Conservation (phyloP, 148 eudicot genomes). For the Chenopodium quinoa region DNA sequence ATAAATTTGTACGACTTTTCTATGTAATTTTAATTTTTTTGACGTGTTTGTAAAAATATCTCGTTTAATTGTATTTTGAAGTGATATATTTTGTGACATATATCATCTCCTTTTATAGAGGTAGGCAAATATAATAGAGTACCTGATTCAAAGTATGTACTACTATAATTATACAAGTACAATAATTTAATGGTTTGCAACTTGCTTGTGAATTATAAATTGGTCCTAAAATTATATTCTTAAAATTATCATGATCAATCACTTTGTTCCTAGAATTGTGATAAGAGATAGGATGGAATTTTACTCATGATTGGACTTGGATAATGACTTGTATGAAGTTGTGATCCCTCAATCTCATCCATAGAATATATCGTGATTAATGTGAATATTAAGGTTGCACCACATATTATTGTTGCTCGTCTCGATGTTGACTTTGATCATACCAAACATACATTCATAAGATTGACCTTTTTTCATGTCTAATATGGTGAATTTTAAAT, state of each 20-base stretch:
- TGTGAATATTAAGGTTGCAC: neutral
- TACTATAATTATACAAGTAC: neutral
- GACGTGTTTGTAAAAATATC: too few species aligned
- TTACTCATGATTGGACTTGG: slow-evolving; percentile 24
- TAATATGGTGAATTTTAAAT: too few species aligned
- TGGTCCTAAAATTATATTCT: neutral
- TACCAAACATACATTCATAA: too few species aligned
- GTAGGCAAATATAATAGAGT: neutral
- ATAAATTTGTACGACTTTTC: neutral
- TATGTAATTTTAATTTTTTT: too few species aligned
- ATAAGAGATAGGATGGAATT: slow-evolving; percentile 29
- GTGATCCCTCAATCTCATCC: slow-evolving; percentile 7
- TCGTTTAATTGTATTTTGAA: neutral
- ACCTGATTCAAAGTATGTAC: slow-evolving; percentile 13
- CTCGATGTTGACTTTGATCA: too few species aligned
- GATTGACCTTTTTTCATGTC: too few species aligned
- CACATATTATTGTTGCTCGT: neutral
- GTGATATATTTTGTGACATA: neutral
- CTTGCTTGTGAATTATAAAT: slow-evolving; percentile 2
- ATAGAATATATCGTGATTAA: neutral
- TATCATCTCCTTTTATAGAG: slow-evolving; percentile 11
- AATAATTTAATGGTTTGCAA: slow-evolving; percentile 11
- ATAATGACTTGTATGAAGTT: slow-evolving; percentile 13
- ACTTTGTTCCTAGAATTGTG: slow-evolving; percentile 15
- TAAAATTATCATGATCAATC: neutral